Base-by-base conservation (phyloP, 805 yeast genomes). In the Sungouiozyma ichnusensis region DNA sequence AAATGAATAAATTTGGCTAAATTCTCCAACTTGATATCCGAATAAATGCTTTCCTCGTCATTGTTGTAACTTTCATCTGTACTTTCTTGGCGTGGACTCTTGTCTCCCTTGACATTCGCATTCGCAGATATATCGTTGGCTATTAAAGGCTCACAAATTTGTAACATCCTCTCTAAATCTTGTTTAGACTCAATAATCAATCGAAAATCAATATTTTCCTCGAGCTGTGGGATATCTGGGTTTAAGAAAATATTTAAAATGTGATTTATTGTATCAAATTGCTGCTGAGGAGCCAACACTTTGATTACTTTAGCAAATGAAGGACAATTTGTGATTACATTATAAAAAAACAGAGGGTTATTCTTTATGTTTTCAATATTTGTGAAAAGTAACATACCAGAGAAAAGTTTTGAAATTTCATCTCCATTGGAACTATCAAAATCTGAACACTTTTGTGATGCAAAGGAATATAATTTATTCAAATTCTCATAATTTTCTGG, bases 1-100 rank as follows among this genome's bases (percentile, higher is more conserved):
- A 83, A 66, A 54, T 82, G 92, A 2, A 85, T 65, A 11, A 85
- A 58, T 52, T 82, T 81, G 16, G 90, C 79, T 3, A 90, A 58
- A 43, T 72, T 70, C 51, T 82, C 84, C 51, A 77, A 82, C 37
- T 69, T 19, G 29, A 24, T 6, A 24, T 24, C 29, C 11, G 29
- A 24, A 24, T 11, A 24, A 24, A 11, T 11, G 11, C 6, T 11
- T 24, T 24, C 29, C 29, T 7, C 9, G 29, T 24, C 29, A 24
- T 11, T 24, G 11, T 24, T 24, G 11, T 24, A 11, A 24, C 9
- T n/a, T n/a, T n/a, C n/a, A n/a, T n/a, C n/a, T n/a, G n/a, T n/a
- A n/a, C n/a, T n/a, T n/a, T n/a, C n/a, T n/a, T n/a, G n/a, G n/a
- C n/a, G n/a, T n/a, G n/a, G n/a, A n/a, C n/a, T n/a, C n/a, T n/a